Base-by-base conservation (phyloP, 768 basidiomycete species). In the Cubamyces sp. region DNA sequence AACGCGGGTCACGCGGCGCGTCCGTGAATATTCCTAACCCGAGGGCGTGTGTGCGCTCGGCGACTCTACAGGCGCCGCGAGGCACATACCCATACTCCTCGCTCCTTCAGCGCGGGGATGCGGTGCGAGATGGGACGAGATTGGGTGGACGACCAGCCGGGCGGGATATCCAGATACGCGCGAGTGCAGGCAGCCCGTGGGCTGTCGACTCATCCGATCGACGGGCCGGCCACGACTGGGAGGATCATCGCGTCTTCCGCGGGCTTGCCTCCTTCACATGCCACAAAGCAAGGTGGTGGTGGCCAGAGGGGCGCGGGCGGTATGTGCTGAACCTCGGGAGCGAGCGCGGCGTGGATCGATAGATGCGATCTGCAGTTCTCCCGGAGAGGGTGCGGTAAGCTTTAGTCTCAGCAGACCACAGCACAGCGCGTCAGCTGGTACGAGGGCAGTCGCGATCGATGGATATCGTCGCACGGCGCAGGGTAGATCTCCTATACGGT, bases 381-480 rank as follows among this genome's bases (percentile, higher is more conserved):
- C 61, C 61, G 61, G 54, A 54, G 61, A 43, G 28, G 61, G 45
- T 21, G 61, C 61, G 61, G 61, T 56, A 62, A 62, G 61, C 61
- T 62, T 62, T 62, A 62, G 61, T 56, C 61, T 62, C 54, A 62
- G 54, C 61, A 62, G 61, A 62, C 61, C 61, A 39, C 47, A 23
- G 54, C 53, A 21, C 41, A 34, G 28, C 30, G 28, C 41, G 41
- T 55, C 54, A 56, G 54, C 54, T 42, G 54, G 16, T 30, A 19
- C 58, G 50, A 26, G 50, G 30, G 25, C 25, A 40, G 49, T 34
- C 34, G 48, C 45, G 19, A 62, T 62, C 61, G 61, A 56, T 51
- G 61, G 42, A 47, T 45, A 61, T 61, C 53, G 53, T 61, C 54
- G 28, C 54, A 56, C 54, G 54, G 34, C 37, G 56, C 34, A 28